These are phyloP conservation scores for Hawksworthiomyces lignivorus DNA, from an alignment of 2,329 filamentous ascomycete genomes.

Conservation along the genomic window DNA sequence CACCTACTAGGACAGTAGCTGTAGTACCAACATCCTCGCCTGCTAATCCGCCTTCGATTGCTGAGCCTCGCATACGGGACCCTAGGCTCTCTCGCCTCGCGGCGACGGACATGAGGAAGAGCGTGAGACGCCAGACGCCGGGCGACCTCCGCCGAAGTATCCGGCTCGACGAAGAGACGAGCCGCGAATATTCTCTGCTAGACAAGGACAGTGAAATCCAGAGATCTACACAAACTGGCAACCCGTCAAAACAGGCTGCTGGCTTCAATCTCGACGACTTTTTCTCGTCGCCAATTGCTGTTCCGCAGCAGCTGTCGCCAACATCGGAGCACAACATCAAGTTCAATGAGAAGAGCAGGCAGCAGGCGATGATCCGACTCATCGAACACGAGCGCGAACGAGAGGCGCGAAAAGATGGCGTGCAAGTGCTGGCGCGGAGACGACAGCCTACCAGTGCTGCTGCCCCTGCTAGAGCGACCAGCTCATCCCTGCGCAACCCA, in stretches of 20 bases:
- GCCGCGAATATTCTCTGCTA: conserved; percentile 41
- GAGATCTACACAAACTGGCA: not conserved
- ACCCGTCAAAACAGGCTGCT: not conserved
- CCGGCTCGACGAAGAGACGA: conserved; percentile 11
- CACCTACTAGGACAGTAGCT: conserved; percentile 14
- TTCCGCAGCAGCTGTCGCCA: conserved; percentile 24
- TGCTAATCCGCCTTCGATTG: not conserved
- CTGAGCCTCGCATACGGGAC: not conserved
- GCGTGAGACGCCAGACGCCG: conserved; percentile 2
- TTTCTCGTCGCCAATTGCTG: conserved; percentile 47
- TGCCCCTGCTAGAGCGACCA: too few species aligned
- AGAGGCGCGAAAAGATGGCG: conserved; percentile 1
- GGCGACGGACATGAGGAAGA: not conserved
- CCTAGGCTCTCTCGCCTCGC: not conserved
- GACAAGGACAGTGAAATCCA: conserved; percentile 15
- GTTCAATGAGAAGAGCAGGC: conserved; percentile 11
- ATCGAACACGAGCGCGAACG: conserved; percentile 7
- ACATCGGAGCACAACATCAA: conserved; percentile 11
- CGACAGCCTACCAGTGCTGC: too few species aligned
- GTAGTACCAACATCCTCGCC: not conserved
- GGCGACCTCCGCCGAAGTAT: not conserved
- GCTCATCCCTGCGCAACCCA: too few species aligned
- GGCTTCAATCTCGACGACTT: conserved; percentile 26
- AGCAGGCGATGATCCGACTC: conserved; percentile 5
- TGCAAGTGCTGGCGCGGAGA: not conserved